Evolutionary conservation across 345 rosid genomes (phyloP).

Genomic region (Cardamine resedifolia): DNA sequence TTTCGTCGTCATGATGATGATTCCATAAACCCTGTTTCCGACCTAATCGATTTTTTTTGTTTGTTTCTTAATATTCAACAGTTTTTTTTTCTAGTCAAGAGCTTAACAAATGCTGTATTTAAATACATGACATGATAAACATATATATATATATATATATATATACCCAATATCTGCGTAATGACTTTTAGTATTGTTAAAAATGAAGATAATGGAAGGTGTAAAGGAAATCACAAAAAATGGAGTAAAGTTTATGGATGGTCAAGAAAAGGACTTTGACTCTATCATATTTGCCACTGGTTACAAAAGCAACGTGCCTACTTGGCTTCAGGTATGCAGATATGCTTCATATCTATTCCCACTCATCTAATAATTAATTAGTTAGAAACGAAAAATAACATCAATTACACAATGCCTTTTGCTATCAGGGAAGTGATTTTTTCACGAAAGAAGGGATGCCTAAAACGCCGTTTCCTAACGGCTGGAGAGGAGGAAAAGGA

Average conservation of each 20-base stretch:
- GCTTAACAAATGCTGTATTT: neutral
- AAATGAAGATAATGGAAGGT: constrained; percentile 60
- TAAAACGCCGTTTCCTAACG: constrained; percentile 65
- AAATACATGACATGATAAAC: neutral
- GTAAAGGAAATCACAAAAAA: constrained; percentile 67
- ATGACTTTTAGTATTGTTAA: neutral
- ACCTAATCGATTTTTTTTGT: neutral
- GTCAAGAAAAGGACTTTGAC: constrained; percentile 72
- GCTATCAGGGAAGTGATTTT: constrained; percentile 51
- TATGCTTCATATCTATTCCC: constrained; percentile 4
- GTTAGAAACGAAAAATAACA: neutral
- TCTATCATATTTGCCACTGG: constrained; percentile 89
- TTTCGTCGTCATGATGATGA: constrained; percentile 3
- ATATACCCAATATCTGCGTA: neutral
- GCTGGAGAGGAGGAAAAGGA: constrained; percentile 82
- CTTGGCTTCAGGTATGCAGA: constrained; percentile 78
- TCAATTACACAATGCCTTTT: neutral
- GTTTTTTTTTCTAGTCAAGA: neutral
- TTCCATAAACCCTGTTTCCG: neutral
- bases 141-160: too few species aligned
- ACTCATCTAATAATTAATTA: neutral
- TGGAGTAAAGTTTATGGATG: constrained; percentile 78
- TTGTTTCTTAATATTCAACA: neutral
- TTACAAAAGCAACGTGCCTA: constrained; percentile 83
- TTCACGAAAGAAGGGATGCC: constrained; percentile 90